Base-by-base conservation (phyloP, 1,139 yeast genomes). In the Petasospora fabianii region DNA sequence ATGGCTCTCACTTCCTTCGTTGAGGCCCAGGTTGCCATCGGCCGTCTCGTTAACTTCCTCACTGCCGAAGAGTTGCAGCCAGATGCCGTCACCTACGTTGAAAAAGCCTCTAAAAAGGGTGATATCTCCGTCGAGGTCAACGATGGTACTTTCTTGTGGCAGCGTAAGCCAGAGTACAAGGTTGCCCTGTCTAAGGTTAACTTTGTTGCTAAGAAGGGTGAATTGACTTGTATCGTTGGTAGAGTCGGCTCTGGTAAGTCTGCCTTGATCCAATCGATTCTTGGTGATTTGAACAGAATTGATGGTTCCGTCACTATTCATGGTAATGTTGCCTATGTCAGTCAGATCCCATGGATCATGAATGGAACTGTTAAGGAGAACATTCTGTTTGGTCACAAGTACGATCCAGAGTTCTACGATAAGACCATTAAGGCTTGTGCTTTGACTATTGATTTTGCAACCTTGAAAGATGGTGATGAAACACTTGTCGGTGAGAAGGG, bases 401-500 rank as follows among this genome's bases (percentile, higher is more conserved):
- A 70, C 56, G 97, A 92, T 54, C 77, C 85, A 16, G 80, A 71
- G 16, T 86, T 87, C 51, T 92, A 92, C 62, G 75, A 81, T 27
- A 74, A 74, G 51, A 88, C 95, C 2, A 66, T 92, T 42, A 77
- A 77, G 44, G 97, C 97, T 0, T 92, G 98, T 71, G 96, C 96
- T 6, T 71, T 92, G 54, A 64, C 71, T n/a, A 78, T 79, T 34
- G 98, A 92, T 64, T 72, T 92, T 50, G 75, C 74, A 20, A 77
- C 83, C 27, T 69, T 92, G 38, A 85, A 95, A 4, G 85, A 86
- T 57, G 97, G 97, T 36, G 97, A 92, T 60, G 68, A 70, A 41
- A 90, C 98, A 3, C 76, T 84, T 55, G 97, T 92, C 36, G 98
- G 98, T 48, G 98, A 92, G 65, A 92, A 90, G 66, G 98, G 98